Conservation (phyloP, 768 basidiomycete genomes). For the Mrakia blollopis region DNA sequence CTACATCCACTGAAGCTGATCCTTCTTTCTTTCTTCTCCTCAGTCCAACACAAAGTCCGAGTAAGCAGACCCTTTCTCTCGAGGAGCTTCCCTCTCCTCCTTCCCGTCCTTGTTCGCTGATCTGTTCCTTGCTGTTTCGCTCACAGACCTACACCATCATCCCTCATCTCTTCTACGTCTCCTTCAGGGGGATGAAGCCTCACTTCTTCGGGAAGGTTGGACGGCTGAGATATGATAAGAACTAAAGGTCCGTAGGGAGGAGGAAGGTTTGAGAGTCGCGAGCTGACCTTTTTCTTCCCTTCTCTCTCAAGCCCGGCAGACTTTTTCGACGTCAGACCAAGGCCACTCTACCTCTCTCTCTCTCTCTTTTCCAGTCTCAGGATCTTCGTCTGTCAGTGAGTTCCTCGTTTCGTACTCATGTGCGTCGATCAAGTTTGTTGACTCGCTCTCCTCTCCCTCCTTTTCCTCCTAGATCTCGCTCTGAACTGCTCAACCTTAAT, state of each 20-base stretch:
- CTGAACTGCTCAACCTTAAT: too few relatives aligned
- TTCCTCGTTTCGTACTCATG: too few relatives aligned
- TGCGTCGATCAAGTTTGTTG: too few relatives aligned
- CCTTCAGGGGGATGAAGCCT: constrained; percentile 20
- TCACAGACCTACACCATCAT: constrained; percentile 7
- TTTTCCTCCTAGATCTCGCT: too few relatives aligned
- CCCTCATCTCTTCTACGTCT: constrained; percentile 8
- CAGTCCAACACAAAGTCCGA: constrained; percentile 6
- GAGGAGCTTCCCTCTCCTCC: background rate
- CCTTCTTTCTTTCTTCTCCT: background rate
- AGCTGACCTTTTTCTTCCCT: too few relatives aligned
- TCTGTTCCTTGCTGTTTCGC: background rate
- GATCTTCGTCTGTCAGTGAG: too few relatives aligned
- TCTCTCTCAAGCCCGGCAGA: too few relatives aligned
- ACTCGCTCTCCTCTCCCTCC: too few relatives aligned
- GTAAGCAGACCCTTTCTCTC: background rate
- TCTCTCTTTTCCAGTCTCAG: too few relatives aligned
- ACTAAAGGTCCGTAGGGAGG: constrained; percentile 1
- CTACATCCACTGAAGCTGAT: background rate
- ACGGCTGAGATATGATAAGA: constrained; percentile 24
- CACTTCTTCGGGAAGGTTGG: constrained; percentile 19
- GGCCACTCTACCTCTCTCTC: too few relatives aligned
- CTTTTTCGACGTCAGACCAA: too few relatives aligned
- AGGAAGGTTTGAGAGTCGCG: too few relatives aligned
- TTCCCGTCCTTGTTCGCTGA: background rate